phyloP scores from a whole-genome alignment of 169 alveolate species.

The Eimeria brunetti region DNA sequence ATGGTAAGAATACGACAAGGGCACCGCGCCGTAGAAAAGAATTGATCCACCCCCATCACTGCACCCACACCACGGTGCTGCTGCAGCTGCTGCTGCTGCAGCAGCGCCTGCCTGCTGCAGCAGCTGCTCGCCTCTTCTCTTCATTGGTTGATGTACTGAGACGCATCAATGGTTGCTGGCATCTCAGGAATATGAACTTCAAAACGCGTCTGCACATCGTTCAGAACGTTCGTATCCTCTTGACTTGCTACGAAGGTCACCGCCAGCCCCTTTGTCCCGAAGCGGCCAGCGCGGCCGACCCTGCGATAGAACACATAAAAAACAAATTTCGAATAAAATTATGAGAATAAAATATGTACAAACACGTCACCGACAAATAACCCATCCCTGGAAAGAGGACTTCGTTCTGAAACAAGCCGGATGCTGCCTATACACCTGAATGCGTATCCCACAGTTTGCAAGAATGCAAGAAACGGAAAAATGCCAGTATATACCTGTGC shows the following conservation, averaged over 20 bases:
- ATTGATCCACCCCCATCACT: background rate
- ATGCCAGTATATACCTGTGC: constrained; percentile 76
- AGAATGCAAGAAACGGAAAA: background rate
- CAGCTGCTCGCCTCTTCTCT: background rate
- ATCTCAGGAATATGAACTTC: constrained; percentile 98
- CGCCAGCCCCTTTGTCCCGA: constrained; percentile 99
- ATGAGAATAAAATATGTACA: background rate
- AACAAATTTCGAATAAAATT: background rate
- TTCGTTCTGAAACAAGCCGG: background rate
- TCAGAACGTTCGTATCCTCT: constrained; percentile 96
- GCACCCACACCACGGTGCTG: background rate
- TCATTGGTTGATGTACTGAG: constrained; percentile 88
- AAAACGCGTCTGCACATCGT: constrained; percentile 98
- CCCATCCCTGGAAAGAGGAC: background rate
- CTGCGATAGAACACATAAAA: background rate
- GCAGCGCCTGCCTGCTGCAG: background rate
- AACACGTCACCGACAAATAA: background rate
- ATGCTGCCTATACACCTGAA: background rate
- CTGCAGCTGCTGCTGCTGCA: constrained; percentile 18
- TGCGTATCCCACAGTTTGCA: background rate
- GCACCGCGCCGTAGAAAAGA: background rate
- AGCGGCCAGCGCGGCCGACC: constrained; percentile 99
- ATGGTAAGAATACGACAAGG: background rate
- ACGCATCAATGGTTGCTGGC: constrained; percentile 96
- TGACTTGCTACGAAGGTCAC: constrained; percentile 95